Evolutionary conservation across 139 green algal species (phyloP).

Genomic region (Edaphochlamys debaryana): DNA sequence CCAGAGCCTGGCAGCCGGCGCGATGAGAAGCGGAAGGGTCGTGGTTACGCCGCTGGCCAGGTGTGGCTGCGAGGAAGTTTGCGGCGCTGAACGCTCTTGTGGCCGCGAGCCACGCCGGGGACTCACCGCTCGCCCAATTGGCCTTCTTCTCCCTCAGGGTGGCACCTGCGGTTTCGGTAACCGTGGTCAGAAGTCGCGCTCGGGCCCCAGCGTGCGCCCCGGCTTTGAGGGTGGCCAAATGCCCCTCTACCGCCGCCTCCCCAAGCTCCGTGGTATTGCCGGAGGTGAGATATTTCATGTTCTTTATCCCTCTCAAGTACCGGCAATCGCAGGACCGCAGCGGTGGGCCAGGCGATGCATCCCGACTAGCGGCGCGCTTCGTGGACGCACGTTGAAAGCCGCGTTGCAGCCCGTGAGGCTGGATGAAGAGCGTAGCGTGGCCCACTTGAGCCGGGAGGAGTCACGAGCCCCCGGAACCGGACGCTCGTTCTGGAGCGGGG

Average conservation of each 20-base stretch:
- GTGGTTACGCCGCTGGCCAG: conserved; percentile 93
- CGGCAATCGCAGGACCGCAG: too few species aligned
- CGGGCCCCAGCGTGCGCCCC: conserved; percentile 79
- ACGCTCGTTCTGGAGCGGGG: too few species aligned
- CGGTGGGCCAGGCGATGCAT: too few species aligned
- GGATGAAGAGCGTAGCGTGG: too few species aligned
- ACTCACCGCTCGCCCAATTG: background rate
- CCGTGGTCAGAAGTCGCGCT: conserved; percentile 95
- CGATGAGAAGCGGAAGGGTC: conserved; percentile 89
- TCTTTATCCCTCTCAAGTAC: too few species aligned
- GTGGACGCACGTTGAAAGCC: too few species aligned
- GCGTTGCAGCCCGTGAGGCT: too few species aligned
- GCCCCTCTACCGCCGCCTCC: conserved; percentile 94
- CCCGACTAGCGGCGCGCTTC: too few species aligned
- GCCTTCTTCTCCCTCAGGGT: conserved; percentile 64
- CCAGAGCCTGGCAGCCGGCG: conserved; percentile 84
- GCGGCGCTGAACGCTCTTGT: background rate
- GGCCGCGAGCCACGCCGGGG: background rate
- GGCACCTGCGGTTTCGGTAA: conserved; percentile 96
- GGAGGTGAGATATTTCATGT: conserved; percentile 77
- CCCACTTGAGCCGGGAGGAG: too few species aligned
- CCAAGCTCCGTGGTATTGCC: conserved; percentile 97
- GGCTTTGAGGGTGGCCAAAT: conserved; percentile 99
- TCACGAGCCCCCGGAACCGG: too few species aligned
- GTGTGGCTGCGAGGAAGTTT: conserved; percentile 50